Conservation (phyloP, 2,329 filamentous ascomycete genomes). For the Incumbomyces lentus region DNA sequence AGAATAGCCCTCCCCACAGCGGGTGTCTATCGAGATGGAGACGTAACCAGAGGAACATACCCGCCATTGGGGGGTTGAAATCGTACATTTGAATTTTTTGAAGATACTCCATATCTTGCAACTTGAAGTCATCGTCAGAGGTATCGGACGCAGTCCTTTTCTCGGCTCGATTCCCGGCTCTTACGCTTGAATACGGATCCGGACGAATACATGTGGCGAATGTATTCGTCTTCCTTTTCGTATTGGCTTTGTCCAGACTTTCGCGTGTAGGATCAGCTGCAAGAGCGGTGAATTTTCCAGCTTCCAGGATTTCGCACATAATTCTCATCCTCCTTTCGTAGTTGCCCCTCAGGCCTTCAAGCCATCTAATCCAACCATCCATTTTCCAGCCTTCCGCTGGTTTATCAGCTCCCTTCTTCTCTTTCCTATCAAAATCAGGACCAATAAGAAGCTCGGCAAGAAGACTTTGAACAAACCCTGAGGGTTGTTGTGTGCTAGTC, state of each 20-base stretch:
- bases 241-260: slow-evolving; percentile 22
- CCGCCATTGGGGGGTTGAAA: slow-evolving; percentile 70
- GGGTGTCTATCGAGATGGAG: slow-evolving; percentile 50
- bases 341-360: slow-evolving; percentile 68
- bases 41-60: slow-evolving; percentile 86
- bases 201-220: not conserved
- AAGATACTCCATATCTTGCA: slow-evolving; percentile 50
- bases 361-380: slow-evolving; percentile 83
- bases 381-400: slow-evolving; percentile 61
- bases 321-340: slow-evolving; percentile 76
- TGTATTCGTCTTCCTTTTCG: slow-evolving; percentile 14
- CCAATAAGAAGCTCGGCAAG: slow-evolving; percentile 69
- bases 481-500: slow-evolving; percentile 69
- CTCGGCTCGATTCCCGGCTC: slow-evolving; percentile 11
- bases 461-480: slow-evolving; percentile 79
- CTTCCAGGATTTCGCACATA: slow-evolving; percentile 67
- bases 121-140: slow-evolving; percentile 50
- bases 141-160: slow-evolving; percentile 10
- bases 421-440: slow-evolving; percentile 42
- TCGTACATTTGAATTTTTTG: slow-evolving; percentile 63
- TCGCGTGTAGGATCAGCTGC: slow-evolving; percentile 34
- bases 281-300: slow-evolving; percentile 44
- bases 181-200: slow-evolving; percentile 7
- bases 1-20: slow-evolving; percentile 61
- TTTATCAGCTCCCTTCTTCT: slow-evolving; percentile 36